phyloP scores from a whole-genome alignment of 2,329 filamentous ascomycete genomes.

The Aspergillus sp. region DNA sequence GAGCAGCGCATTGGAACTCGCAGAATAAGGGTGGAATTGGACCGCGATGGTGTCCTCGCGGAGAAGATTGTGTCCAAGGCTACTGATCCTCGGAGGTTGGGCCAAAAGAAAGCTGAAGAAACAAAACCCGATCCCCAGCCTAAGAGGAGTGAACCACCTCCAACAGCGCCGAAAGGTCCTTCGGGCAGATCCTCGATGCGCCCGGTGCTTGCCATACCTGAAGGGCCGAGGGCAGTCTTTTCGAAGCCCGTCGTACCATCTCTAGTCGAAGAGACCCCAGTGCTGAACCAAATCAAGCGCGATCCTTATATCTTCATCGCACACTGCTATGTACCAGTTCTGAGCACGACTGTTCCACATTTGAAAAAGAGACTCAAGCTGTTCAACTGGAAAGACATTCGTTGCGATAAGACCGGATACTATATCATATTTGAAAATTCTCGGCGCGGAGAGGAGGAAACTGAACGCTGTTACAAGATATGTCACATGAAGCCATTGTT shows the following conservation, averaged over 20 bases:
- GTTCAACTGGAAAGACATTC: constrained; percentile 73
- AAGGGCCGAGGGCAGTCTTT: constrained; percentile 33
- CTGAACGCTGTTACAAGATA: constrained; percentile 68
- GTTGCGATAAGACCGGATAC: constrained; percentile 79
- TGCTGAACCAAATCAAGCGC: constrained; percentile 63
- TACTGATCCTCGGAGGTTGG: constrained; percentile 60
- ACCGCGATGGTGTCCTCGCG: constrained; percentile 80
- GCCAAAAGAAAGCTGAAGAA: constrained; percentile 31
- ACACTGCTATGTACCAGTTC: constrained; percentile 78
- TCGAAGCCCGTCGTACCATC: constrained; percentile 36
- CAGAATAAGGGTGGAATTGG: constrained; percentile 74
- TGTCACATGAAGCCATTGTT: constrained; percentile 81
- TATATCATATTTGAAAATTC: constrained; percentile 85
- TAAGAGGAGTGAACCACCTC: constrained; percentile 59
- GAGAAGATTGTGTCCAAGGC: constrained; percentile 68
- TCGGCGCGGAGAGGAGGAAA: constrained; percentile 67
- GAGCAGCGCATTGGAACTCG: constrained; percentile 73
- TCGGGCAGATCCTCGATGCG: constrained; percentile 48
- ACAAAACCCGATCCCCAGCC: constrained; percentile 33
- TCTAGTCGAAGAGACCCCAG: constrained; percentile 58
- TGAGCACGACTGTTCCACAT: constrained; percentile 78
- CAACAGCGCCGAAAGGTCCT: constrained; percentile 80
- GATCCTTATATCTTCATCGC: constrained; percentile 88
- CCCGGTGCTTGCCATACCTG: constrained; percentile 25
- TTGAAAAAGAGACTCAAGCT: constrained; percentile 82